phyloP scores from a whole-genome alignment of 192 early-diverging fungal species.

The Backusella australiensis region DNA sequence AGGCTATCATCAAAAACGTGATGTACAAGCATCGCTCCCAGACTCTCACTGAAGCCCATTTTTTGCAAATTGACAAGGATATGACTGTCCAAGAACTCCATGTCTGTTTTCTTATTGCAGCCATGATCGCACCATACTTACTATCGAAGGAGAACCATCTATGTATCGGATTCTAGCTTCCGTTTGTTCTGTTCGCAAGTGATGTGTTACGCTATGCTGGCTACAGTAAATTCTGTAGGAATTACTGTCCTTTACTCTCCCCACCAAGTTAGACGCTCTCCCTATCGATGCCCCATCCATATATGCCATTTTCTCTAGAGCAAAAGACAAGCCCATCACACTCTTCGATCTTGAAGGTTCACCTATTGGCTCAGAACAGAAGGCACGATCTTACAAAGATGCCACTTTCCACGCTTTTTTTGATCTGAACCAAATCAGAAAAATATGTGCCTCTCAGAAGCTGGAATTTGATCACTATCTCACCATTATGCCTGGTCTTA shows the following conservation, averaged over 20 bases:
- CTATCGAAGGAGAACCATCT: background rate
- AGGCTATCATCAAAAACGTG: too few species aligned
- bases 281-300: background rate
- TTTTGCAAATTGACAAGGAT: too few species aligned
- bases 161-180: background rate
- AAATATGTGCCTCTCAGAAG: too few species aligned
- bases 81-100: background rate
- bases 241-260: background rate
- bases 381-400: too few species aligned
- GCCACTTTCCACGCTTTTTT: too few species aligned
- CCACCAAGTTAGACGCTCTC: background rate
- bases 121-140: background rate
- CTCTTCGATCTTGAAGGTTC: background rate
- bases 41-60: too few species aligned
- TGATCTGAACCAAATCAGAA: too few species aligned
- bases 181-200: background rate
- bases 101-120: background rate
- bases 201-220: background rate
- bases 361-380: background rate
- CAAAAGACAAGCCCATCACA: background rate
- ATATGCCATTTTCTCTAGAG: background rate
- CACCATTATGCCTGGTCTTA: too few species aligned
- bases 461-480: too few species aligned
- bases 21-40: too few species aligned
- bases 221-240: background rate